Conservation (phyloP, 257 asterid genomes). For the Solanum paucissectum region DNA sequence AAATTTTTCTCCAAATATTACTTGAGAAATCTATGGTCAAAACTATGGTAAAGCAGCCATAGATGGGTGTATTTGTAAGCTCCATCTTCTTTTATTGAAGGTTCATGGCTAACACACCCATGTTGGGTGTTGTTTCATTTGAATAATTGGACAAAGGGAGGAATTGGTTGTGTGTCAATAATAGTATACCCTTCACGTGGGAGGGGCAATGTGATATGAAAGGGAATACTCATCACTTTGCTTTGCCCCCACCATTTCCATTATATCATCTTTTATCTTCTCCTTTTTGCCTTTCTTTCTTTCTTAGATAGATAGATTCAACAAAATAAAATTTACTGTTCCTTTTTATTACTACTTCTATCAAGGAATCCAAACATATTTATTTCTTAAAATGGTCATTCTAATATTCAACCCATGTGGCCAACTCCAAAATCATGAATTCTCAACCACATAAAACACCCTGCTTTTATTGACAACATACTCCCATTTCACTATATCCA, state of each 20-base stretch:
- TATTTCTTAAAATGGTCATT: background rate
- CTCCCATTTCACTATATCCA: background rate
- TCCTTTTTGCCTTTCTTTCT: background rate
- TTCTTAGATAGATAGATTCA: background rate
- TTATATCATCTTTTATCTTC: background rate
- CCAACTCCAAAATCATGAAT: background rate
- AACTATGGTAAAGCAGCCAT: background rate
- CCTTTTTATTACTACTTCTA: background rate
- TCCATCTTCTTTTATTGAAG: background rate
- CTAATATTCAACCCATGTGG: background rate
- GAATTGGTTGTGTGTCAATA: background rate
- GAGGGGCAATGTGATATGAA: conserved; percentile 13
- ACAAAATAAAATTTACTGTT: background rate
- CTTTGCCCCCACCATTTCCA: conserved; percentile 3
- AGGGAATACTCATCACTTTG: conserved; percentile 18
- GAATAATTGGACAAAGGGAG: background rate
- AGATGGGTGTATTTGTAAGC: background rate
- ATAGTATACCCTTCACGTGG: conserved; percentile 35
- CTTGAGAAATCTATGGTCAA: too few relatives aligned
- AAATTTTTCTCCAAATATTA: too few relatives aligned
- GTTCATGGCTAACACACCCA: background rate
- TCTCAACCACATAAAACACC: background rate
- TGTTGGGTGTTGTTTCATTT: background rate
- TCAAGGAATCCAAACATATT: background rate
- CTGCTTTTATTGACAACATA: background rate